These are phyloP conservation scores for Aspergillus sojae DNA, from an alignment of 2,329 filamentous ascomycete species.

Conservation along the genomic window DNA sequence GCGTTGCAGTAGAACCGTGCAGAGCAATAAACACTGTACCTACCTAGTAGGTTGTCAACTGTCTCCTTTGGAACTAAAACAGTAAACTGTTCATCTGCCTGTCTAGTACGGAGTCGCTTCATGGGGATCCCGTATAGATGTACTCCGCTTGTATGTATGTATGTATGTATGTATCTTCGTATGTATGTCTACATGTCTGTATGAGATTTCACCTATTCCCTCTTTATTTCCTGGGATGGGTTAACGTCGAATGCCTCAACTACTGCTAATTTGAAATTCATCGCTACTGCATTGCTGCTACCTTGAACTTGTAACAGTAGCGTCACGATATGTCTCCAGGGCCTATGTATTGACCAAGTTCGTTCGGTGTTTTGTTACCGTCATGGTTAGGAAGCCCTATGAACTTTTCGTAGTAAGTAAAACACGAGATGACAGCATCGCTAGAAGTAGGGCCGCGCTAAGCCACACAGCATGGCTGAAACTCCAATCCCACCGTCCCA, in stretches of 20 bases:
- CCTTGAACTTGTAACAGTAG: background rate
- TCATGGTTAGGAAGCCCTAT: background rate
- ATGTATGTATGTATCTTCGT: constrained; percentile 1
- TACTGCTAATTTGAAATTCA: no score
- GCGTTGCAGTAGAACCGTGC: constrained; percentile 13
- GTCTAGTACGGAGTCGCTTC: background rate
- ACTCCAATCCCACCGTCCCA: constrained; percentile 9
- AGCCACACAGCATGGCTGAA: constrained; percentile 21
- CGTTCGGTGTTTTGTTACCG: background rate
- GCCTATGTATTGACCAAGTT: background rate
- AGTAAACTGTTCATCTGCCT: background rate
- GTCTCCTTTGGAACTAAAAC: background rate
- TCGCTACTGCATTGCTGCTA: constrained; percentile 3
- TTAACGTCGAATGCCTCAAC: constrained; percentile 8
- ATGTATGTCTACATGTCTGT: constrained; percentile 9
- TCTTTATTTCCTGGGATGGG: constrained; percentile 16
- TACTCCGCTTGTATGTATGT: constrained; percentile 13
- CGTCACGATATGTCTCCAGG: no score
- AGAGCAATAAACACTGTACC: constrained; percentile 1
- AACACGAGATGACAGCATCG: background rate
- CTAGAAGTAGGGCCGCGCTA: background rate
- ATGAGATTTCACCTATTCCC: constrained; percentile 10
- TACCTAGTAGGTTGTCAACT: background rate
- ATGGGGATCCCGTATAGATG: constrained; percentile 8
- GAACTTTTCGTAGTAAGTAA: background rate